Conservation (phyloP, 441 rosid species). For the Aleurites moluccanus region DNA sequence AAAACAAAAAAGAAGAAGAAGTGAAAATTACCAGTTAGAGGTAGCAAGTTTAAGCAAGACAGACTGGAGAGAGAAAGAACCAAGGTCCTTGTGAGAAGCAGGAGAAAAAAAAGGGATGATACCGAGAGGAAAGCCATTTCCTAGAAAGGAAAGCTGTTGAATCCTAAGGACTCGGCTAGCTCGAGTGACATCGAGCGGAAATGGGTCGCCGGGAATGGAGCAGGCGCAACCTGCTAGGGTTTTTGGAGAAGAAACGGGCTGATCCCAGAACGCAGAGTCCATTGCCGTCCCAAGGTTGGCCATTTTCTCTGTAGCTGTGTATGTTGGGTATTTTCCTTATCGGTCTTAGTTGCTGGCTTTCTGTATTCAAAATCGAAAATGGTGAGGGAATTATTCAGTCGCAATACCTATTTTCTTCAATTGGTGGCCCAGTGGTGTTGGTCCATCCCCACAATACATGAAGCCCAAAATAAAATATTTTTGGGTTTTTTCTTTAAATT, state of each 20-base stretch:
- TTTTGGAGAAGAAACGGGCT: constrained; percentile 56
- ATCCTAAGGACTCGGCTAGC: constrained; percentile 72
- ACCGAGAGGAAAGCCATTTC: constrained; percentile 74
- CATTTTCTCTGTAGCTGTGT: constrained; percentile 47
- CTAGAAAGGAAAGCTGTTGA: constrained; percentile 73
- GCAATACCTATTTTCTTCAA: no score
- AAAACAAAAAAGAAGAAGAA: background rate
- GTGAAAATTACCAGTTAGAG: constrained; percentile 46
- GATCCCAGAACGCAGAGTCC: constrained; percentile 82
- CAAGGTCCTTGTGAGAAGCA: constrained; percentile 45
- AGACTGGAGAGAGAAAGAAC: constrained; percentile 73
- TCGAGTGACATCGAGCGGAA: constrained; percentile 60
- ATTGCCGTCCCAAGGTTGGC: constrained; percentile 69
- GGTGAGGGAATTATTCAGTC: background rate
- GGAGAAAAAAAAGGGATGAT: constrained; percentile 68
- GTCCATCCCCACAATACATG: no score
- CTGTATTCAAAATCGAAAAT: background rate
- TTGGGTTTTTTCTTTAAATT: no score
- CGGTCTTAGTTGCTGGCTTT: no score
- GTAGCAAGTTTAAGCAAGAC: constrained; percentile 52
- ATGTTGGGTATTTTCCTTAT: background rate
- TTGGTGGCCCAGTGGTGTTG: no score
- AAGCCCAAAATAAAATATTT: no score
- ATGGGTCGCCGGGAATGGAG: constrained; percentile 73
- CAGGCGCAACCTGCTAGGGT: constrained; percentile 64